Percentiles rank a stretch among this genome's conserved stretches.
These are phyloP conservation scores for Termitomyces sp. DNA, from an alignment of 768 basidiomycete genomes.

Conservation along the genomic window DNA sequence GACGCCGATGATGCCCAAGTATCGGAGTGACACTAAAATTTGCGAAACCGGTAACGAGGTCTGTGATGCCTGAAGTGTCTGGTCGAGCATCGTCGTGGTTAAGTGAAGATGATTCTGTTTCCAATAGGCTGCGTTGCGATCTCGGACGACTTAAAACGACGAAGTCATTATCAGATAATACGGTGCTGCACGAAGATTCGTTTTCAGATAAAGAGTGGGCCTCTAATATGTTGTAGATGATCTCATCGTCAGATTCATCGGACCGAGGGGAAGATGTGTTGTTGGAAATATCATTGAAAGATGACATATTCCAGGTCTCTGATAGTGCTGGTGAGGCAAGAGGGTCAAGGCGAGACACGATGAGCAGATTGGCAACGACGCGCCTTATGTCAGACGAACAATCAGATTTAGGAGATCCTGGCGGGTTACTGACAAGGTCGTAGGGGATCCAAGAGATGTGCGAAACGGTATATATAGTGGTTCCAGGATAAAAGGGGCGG, in stretches of 20 bases:
- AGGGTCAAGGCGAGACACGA: conserved; percentile 4
- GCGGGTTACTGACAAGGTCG: not conserved
- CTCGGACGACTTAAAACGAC: conserved; percentile 31
- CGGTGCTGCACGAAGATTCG: conserved; percentile 20
- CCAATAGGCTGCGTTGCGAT: conserved; percentile 1
- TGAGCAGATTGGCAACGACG: not conserved
- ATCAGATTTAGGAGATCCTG: not conserved
- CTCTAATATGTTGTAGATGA: conserved; percentile 44
- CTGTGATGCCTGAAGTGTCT: conserved; percentile 3
- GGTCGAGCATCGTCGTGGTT: conserved; percentile 1
- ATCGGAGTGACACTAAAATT: conserved; percentile 2
- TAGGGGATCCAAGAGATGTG: not conserved
- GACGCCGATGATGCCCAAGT: not conserved
- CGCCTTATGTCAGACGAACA: not conserved
- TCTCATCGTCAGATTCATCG: conserved; percentile 49
- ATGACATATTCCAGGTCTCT: conserved; percentile 16
- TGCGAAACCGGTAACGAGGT: conserved; percentile 8
- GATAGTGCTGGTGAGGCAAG: conserved; percentile 18
- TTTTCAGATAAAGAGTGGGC: conserved; percentile 20
- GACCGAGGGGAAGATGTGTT: conserved; percentile 7
- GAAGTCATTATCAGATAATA: conserved; percentile 43
- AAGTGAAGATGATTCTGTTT: conserved; percentile 8
- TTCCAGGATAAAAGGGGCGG: not conserved
- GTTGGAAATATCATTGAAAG: conserved; percentile 16
- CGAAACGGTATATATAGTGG: not conserved